Base-by-base conservation (phyloP, 2,329 filamentous ascomycete species). In the Conoideocrella luteorostrata region DNA sequence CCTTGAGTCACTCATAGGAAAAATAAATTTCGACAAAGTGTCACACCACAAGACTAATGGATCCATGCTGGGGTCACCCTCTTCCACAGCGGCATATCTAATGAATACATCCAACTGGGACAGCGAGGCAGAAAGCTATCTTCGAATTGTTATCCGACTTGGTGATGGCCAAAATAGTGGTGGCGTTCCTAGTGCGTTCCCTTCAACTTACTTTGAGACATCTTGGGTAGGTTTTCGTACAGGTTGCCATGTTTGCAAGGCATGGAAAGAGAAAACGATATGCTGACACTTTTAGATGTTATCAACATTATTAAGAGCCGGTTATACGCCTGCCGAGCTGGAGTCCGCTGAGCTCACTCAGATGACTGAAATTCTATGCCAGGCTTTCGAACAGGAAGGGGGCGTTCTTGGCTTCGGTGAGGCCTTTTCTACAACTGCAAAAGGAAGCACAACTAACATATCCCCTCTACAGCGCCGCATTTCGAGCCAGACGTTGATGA, bases 41-140 rank as follows among this genome's bases (percentile, higher is more conserved):
- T 23, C 35, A 5, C 47, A 49, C 33, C 46, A 48, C 18, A 26
- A 38, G 7, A 17, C 30, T 17, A 29, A 45, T n/a, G 52, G 52
- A 4, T 44, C 45, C n/a, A 50, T 55, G 51, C 41, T 53, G 45
- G 41, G 39, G 4, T 50, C 51, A 1, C 52, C 46, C 1, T 50
- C 50, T 11, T 48, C 51, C 12, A 52, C 51, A 2, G 52, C 50
- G 11, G 51, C 52, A 2, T 53, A 51, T 30, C 42, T 55, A 18
- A 50, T 53, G 33, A 11, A 49, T 11, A 4, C 36, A 3, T 38
- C 49, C 1, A 5, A 29, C 9, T 52, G 50, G 48, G 45, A 50
- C 15, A 38, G 50, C n/a, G 41, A 49, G 15, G 37, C 50, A 4
- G 50, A 53, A 37, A 36, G 38, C 4, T 55, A 52, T 35, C 30